A percentile compares a stretch with the other conserved stretches of the same genome.
These are phyloP conservation scores for Thraustotheca clavata DNA, from an alignment of 352 stramenopile species.

Conservation along the genomic window DNA sequence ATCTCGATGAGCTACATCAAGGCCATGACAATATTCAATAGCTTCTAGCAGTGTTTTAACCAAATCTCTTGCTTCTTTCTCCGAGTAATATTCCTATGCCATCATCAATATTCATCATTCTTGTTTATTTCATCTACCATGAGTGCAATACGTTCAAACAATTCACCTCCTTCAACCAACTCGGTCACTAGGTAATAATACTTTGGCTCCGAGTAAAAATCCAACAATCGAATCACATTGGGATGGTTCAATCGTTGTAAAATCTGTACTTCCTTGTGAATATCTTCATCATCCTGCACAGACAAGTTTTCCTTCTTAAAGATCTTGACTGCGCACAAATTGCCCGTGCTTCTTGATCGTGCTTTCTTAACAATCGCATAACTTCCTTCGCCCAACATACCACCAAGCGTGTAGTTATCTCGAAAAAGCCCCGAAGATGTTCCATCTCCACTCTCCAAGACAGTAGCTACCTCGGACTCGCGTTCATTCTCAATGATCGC, in stretches of 20 bases:
- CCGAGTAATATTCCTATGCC: constrained; percentile 79
- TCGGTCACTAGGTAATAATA: constrained; percentile 88
- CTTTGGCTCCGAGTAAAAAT: constrained; percentile 86
- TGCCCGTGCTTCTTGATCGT: constrained; percentile 71
- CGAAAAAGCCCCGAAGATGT: constrained; percentile 28
- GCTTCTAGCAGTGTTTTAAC: constrained; percentile 70
- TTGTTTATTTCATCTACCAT: constrained; percentile 31
- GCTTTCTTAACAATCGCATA: constrained; percentile 86
- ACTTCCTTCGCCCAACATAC: constrained; percentile 83
- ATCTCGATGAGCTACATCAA: constrained; percentile 71
- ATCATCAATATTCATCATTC: constrained; percentile 23
- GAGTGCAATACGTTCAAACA: constrained; percentile 86
- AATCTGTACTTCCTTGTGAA: constrained; percentile 72
- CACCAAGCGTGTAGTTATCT: constrained; percentile 67
- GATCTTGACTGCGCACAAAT: constrained; percentile 86
- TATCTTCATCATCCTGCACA: constrained; percentile 72
- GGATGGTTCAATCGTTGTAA: constrained; percentile 70
- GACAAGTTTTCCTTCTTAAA: constrained; percentile 75
- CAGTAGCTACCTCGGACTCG: not conserved
- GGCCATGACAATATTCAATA: constrained; percentile 84
- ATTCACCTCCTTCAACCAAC: constrained; percentile 74
- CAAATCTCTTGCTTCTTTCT: constrained; percentile 76
- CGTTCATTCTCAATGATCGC: not conserved
- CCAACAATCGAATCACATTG: constrained; percentile 87
- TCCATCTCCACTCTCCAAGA: not conserved